Evolutionary conservation across 495 filamentous ascomycete species (phyloP).

Genomic region (Penicillium silybi): DNA sequence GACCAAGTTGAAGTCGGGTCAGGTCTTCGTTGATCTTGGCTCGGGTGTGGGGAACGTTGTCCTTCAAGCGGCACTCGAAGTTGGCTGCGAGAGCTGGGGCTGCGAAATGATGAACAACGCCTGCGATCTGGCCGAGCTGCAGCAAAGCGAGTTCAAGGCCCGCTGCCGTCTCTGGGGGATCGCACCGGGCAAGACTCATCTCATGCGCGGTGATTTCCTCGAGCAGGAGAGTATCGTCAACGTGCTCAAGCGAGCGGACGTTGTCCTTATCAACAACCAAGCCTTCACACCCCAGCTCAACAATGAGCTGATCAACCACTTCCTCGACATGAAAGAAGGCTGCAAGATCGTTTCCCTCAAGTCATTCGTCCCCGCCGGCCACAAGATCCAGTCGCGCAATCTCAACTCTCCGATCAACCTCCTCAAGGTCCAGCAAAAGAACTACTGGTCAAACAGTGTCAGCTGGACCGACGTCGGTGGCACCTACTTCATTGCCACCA

Average conservation of each 20-base stretch:
- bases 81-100: constrained; percentile 92
- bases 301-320: constrained; percentile 79
- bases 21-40: constrained; percentile 90
- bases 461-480: constrained; percentile 88
- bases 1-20: constrained; percentile 68
- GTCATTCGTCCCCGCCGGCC: constrained; percentile 69
- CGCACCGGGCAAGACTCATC: constrained; percentile 66
- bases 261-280: constrained; percentile 95
- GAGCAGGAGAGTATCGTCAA: constrained; percentile 64
- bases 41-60: constrained; percentile 95
- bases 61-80: constrained; percentile 87
- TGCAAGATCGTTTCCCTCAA: constrained; percentile 82
- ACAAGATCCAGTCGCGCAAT: constrained; percentile 66
- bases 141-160: constrained; percentile 79
- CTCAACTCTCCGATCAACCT: constrained; percentile 73
- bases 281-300: constrained; percentile 86
- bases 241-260: constrained; percentile 77
- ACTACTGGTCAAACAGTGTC: constrained; percentile 78
- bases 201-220: constrained; percentile 83
- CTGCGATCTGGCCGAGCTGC: constrained; percentile 76
- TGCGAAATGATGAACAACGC: constrained; percentile 93
- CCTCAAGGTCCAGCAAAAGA: constrained; percentile 65
- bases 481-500: constrained; percentile 82
- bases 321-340: constrained; percentile 90
- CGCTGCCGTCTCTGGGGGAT: constrained; percentile 90